Conservation (phyloP, 1,284 basidiomycete species). For the Ustilago tritici region DNA sequence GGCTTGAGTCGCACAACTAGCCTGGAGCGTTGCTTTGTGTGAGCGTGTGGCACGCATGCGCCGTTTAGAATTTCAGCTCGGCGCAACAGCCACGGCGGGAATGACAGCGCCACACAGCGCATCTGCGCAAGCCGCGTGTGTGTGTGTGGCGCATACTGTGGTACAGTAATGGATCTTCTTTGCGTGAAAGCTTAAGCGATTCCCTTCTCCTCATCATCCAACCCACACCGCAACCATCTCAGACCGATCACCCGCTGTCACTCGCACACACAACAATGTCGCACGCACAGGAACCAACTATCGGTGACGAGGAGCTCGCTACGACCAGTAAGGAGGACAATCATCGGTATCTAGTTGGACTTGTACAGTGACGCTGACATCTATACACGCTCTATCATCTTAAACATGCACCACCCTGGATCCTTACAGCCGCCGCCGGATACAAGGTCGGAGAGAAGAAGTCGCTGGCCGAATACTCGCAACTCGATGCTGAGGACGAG, state of each 20-base stretch:
- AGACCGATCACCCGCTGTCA: not conserved
- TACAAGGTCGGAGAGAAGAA: conserved; percentile 71
- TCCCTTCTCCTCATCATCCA: not conserved
- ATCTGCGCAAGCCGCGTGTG: not conserved
- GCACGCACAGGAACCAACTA: conserved; percentile 50
- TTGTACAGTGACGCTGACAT: not conserved
- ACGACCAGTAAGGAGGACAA: conserved; percentile 39
- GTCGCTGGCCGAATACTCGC: conserved; percentile 73
- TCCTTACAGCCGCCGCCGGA: conserved; percentile 62
- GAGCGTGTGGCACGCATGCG: conserved; percentile 1
- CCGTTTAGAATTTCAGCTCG: not conserved
- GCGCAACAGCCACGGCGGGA: not conserved
- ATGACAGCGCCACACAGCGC: not conserved
- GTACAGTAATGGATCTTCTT: too few species aligned
- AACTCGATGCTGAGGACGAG: conserved; percentile 85
- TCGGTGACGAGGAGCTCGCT: conserved; percentile 54
- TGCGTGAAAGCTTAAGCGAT: conserved; percentile 10
- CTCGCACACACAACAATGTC: conserved; percentile 34
- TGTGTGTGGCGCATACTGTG: not conserved
- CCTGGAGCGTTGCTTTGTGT: not conserved
- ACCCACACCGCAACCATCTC: conserved; percentile 12
- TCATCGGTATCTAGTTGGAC: not conserved
- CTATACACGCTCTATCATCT: not conserved
- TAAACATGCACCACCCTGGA: not conserved
- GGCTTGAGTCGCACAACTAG: not conserved